Evolutionary conservation across 148 eudicot species (phyloP), one percentile per base, ranked within the genome.

Genomic region (Camellia japonica): DNA sequence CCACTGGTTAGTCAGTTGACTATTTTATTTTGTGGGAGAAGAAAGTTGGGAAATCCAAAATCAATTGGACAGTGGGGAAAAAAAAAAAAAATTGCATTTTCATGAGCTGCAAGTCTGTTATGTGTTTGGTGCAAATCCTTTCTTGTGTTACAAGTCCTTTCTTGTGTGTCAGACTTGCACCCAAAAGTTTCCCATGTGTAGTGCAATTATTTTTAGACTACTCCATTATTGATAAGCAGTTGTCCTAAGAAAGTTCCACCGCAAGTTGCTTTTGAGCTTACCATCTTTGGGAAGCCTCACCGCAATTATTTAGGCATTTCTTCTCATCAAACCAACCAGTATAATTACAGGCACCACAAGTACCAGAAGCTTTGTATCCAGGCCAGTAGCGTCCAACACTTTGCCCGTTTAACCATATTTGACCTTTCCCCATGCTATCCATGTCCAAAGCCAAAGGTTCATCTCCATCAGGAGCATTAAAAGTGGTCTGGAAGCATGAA

Each of bases 281-380:
- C 97, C 95, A 93, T 93, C 91, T 90, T 83, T 93, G 97, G 42
- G 97, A 92, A 82, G 94, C 88, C 83, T 90, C 91, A 41, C 93
- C 93, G 81, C 95, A 93, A 47, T 85, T 84, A 70, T 81, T 90
- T 66, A 85, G 85, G 88, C 98, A 93, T 84, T 93, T 93, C 82
- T 89, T 93, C 87, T 93, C 94, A 44, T 76, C 66, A 74, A 75
- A 93, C 43, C 82, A 89, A 20, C 98, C 96, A 1, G 91, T 90
- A 83, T 93, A 93, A 68, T 79, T 87, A 73, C 98, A 93, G 19
- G 84, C 82, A 7, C 84, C 82, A 81, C 97, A 93, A 78, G 84
- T 75, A 58, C 97, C 97, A 18, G 82, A 81, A 66, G 97, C 97
- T 79, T 73, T 89, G 71, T 91, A 90, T 43, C 87, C 95, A 79